Conservation (phyloP, 305 asterid species). For the Withania somnifera region DNA sequence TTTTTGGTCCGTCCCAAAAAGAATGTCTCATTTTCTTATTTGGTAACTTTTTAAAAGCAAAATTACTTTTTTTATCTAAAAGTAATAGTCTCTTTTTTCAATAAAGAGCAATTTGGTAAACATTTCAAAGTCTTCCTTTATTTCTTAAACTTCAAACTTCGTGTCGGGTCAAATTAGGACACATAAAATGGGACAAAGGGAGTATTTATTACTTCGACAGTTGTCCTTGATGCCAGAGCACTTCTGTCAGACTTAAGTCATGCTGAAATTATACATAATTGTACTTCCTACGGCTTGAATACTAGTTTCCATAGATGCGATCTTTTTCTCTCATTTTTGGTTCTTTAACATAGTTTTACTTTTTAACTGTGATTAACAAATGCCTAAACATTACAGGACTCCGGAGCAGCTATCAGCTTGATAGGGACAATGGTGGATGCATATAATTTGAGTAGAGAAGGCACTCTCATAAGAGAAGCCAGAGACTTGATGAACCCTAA, state of each 20-base stretch:
- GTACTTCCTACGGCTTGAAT: not conserved
- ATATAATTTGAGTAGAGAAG: slow-evolving; percentile 70
- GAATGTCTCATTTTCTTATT: too few species aligned
- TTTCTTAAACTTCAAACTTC: too few species aligned
- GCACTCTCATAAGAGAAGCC: slow-evolving; percentile 68
- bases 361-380: not conserved
- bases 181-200: too few species aligned
- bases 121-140: too few species aligned
- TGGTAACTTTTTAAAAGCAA: too few species aligned
- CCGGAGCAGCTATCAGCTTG: slow-evolving; percentile 62
- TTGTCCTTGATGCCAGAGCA: not conserved
- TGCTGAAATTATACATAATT: not conserved
- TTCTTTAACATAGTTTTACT: not conserved
- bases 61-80: too few species aligned
- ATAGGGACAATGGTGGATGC: slow-evolving; percentile 60
- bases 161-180: too few species aligned
- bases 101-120: too few species aligned
- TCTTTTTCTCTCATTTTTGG: not conserved
- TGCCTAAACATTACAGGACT: slow-evolving; percentile 41
- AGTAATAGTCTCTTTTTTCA: too few species aligned
- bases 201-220: not conserved
- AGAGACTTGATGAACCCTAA: slow-evolving; percentile 76
- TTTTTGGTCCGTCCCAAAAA: too few species aligned
- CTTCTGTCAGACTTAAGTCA: not conserved
- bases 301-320: not conserved